Percentiles rank a stretch among this genome's conserved stretches.
phyloP scores from a whole-genome alignment of 345 rosid species.

The Pistacia atlantica region DNA sequence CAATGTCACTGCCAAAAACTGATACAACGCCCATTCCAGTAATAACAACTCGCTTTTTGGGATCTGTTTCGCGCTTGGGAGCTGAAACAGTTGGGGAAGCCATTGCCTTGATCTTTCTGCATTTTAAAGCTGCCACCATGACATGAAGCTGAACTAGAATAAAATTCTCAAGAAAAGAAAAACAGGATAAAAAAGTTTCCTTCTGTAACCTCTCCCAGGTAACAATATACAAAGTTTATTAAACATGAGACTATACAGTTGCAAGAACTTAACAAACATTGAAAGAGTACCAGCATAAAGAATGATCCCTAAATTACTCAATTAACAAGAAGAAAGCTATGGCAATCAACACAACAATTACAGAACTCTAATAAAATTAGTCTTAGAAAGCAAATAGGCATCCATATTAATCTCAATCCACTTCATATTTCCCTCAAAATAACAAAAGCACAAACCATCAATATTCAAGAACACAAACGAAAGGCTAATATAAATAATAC shows the following conservation, averaged over 20 bases:
- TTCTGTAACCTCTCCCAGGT: too few relatives aligned
- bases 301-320: neutral
- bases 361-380: neutral
- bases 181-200: neutral
- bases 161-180: neutral
- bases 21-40: constrained; percentile 76
- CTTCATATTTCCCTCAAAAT: too few relatives aligned
- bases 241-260: too few relatives aligned
- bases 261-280: neutral
- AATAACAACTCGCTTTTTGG: constrained; percentile 55
- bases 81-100: constrained; percentile 45
- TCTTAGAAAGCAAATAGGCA: neutral
- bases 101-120: constrained; percentile 48
- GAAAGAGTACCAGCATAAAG: neutral
- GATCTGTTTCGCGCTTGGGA: constrained; percentile 58
- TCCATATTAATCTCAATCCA: neutral
- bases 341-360: neutral
- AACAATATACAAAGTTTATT: too few relatives aligned
- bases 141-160: constrained; percentile 1
- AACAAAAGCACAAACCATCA: too few relatives aligned
- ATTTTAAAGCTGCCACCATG: constrained; percentile 36
- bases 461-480: too few relatives aligned
- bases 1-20: constrained; percentile 51
- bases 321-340: neutral
- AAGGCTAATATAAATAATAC: constrained; percentile 18